A percentile compares a stretch with the other conserved stretches of the same genome.
Conservation (phyloP, 1,284 basidiomycete genomes). For the Trametes versicolor region DNA sequence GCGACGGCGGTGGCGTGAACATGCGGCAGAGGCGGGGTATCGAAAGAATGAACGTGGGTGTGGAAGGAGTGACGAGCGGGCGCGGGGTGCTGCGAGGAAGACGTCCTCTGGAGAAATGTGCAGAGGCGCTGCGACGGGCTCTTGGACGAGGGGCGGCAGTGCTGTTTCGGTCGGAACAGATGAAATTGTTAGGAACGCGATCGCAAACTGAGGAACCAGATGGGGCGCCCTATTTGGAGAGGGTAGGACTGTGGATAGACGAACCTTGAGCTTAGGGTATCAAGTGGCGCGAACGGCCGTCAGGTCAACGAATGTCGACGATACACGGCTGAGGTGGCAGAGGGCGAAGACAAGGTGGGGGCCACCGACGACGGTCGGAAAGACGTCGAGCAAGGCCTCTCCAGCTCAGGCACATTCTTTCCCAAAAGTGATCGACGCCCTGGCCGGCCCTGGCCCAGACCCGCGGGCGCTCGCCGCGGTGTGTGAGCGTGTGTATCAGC, state of each 20-base stretch:
- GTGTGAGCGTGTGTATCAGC: conserved; percentile 15
- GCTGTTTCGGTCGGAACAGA: conserved; percentile 28
- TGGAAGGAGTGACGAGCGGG: conserved; percentile 34
- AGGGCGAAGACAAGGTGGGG: conserved; percentile 12
- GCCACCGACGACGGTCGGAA: neutral
- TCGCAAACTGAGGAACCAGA: neutral
- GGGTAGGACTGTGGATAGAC: no score
- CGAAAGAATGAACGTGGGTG: conserved; percentile 37
- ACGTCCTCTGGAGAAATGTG: conserved; percentile 11
- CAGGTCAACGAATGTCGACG: conserved; percentile 1
- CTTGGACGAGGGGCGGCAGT: conserved; percentile 23
- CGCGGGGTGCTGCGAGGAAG: conserved; percentile 20
- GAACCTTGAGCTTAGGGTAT: neutral
- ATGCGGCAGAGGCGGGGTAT: conserved; percentile 40
- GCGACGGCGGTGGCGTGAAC: conserved; percentile 64
- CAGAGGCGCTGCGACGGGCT: conserved; percentile 20
- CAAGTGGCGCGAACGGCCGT: conserved; percentile 8
- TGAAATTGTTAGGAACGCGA: conserved; percentile 20
- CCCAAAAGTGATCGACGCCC: conserved; percentile 19
- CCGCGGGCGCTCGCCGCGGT: neutral
- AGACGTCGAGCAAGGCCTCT: conserved; percentile 3
- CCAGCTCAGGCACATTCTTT: conserved; percentile 23
- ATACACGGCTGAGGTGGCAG: conserved; percentile 17
- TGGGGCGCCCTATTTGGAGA: neutral
- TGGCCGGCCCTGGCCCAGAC: conserved; percentile 28